Base-by-base conservation (phyloP, 2,329 filamentous ascomycete genomes). In the Paecilomyces sp. region DNA sequence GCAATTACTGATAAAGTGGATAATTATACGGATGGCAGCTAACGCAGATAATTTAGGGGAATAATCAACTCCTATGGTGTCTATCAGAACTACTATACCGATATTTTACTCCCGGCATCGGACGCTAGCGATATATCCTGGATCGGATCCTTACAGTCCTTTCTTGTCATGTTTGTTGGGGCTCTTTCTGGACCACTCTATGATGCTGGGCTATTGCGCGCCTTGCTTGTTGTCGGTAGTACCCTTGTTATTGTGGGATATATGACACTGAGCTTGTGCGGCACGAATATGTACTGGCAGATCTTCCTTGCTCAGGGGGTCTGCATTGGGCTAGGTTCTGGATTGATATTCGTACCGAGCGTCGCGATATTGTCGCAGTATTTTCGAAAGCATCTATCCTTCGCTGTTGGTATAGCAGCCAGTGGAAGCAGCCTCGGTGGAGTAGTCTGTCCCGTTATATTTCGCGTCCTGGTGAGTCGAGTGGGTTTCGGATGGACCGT, bases 361-460 rank as follows among this genome's bases (percentile, higher is more conserved):
- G 68, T 79, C 2, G 74, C 77, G 8, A 66, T 80, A 41, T 66
- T 80, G 3, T 65, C 71, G 0, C 70, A 74, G 34, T 80, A 78
- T 64, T 80, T 80, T 62, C 58, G 62, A 8, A 71, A 65, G 51
- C 73, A 71, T 58, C 69, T 75, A 15, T 75, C 76, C 9, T 65
- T 79, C 6, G 80, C 77, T 7, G 75, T 77, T 54, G 79, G 78
- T 0, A 68, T 81, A 13, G 75, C 76, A 1, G 71, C 77, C 0
- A 71, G 72, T 0, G 80, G 80, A 0, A 36, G 33, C 7, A 36
- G 33, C 15, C 33, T 36, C 3, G 82, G 82, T 9, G 82, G 82
- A 12, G 80, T 86, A 15, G 76, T 85, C 52, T 79, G 85, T 41
- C 84, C 84, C 1, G 84, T 86, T 66, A 82, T 86, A 78, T 77